phyloP scores from a whole-genome alignment of 805 yeast species.

The Ogataea polymorpha region DNA sequence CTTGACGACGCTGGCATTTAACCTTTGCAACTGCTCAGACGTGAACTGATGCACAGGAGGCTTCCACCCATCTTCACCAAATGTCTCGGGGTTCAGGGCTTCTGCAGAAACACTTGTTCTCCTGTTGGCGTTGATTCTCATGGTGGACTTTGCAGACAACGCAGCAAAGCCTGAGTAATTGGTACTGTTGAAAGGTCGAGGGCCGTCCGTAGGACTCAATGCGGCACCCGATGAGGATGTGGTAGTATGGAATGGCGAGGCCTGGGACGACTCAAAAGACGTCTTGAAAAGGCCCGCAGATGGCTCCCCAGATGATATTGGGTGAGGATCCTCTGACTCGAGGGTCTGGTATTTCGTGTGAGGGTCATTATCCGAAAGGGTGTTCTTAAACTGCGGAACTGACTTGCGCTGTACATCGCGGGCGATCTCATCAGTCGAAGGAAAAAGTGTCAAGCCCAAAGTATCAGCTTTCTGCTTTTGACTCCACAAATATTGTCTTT shows the following conservation, averaged over 20 bases:
- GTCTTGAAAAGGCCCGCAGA: constrained; percentile 7
- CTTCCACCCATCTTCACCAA: constrained; percentile 64
- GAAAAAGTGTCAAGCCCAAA: constrained; percentile 43
- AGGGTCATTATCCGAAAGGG: constrained; percentile 65
- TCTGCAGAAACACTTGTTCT: constrained; percentile 92
- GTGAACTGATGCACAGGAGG: constrained; percentile 67
- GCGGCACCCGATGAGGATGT: constrained; percentile 17
- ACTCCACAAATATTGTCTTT: constrained; percentile 51
- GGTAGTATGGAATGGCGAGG: constrained; percentile 24
- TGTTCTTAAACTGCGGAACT: constrained; percentile 47
- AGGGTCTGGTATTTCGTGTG: constrained; percentile 43
- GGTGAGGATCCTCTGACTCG: constrained; percentile 26
- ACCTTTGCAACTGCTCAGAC: constrained; percentile 60
- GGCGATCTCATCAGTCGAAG: constrained; percentile 12
- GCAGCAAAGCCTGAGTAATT: constrained; percentile 25
- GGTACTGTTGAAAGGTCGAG: neutral
- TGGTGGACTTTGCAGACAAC: constrained; percentile 40
- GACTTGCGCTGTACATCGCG: constrained; percentile 28
- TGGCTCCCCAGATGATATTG: constrained; percentile 4
- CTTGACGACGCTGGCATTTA: constrained; percentile 67
- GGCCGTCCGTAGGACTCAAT: constrained; percentile 1
- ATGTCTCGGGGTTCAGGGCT: constrained; percentile 71
- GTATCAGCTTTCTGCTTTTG: constrained; percentile 46
- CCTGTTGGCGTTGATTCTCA: constrained; percentile 71
- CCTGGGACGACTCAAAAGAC: constrained; percentile 27